Evolutionary conservation across 176 grass and related monocot genomes (phyloP).

Genomic region (Tuctoria greenei): DNA sequence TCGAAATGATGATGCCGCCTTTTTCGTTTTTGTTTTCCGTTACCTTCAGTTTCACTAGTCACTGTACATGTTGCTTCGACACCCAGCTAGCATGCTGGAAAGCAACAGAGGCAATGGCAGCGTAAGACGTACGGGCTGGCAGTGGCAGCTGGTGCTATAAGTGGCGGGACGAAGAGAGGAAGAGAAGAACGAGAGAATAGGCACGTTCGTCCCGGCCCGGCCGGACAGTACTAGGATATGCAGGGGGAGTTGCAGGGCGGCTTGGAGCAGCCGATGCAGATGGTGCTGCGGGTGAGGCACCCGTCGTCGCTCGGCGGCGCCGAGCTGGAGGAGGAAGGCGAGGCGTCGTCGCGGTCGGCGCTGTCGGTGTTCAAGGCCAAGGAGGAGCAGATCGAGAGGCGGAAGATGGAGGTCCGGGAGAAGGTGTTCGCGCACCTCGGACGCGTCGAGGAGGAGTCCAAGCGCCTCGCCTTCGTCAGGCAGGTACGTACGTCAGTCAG

Average conservation of each 20-base stretch:
- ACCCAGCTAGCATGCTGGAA: constrained; percentile 30
- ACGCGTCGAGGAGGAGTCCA: constrained; percentile 88
- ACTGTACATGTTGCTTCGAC: constrained; percentile 38
- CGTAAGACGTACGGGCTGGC: background rate
- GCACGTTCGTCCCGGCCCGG: background rate
- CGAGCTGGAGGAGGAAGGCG: constrained; percentile 45
- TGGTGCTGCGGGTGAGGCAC: constrained; percentile 72
- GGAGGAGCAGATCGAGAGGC: constrained; percentile 90
- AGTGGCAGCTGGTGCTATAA: constrained; percentile 20
- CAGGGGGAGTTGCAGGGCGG: constrained; percentile 51
- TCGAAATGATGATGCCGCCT: constrained; percentile 25
- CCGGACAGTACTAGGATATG: background rate
- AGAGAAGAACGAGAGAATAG: constrained; percentile 28
- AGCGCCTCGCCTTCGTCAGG: constrained; percentile 72
- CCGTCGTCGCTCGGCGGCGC: constrained; percentile 36
- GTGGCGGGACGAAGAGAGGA: constrained; percentile 15
- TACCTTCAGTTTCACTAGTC: background rate
- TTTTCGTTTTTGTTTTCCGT: background rate
- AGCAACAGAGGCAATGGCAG: background rate
- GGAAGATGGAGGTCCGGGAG: constrained; percentile 83
- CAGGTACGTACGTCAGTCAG: constrained; percentile 29
- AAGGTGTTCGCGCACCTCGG: constrained; percentile 88
- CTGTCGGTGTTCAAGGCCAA: constrained; percentile 86
- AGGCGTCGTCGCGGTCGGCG: constrained; percentile 63
- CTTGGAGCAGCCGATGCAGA: constrained; percentile 66